Base-by-base conservation (phyloP, 768 basidiomycete species). In the Mycena venus region DNA sequence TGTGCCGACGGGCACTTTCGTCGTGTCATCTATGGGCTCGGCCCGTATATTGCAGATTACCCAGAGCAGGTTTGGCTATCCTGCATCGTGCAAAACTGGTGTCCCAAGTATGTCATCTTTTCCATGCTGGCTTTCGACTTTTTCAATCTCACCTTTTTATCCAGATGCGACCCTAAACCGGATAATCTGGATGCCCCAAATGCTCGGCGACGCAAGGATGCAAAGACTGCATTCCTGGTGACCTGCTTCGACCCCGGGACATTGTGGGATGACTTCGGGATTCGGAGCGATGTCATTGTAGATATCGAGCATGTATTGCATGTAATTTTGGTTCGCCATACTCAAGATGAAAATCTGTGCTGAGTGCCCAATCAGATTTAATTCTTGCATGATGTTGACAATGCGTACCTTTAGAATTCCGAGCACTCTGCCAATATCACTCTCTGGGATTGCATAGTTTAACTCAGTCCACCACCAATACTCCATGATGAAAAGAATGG, bases 211-310 rank as follows among this genome's bases (percentile, higher is more conserved):
- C 47, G 80, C 11, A 84, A 82, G 19, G 29, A 58, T 12, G 10
- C 10, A 2, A 38, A 61, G 27, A 61, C 36, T 25, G 36, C n/a
- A 10, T 40, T 40, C 11, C 21, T 40, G 10, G 42, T 64, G 17
- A 64, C 40, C 19, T 27, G 23, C 38, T 61, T 64, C 19, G 62
- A 64, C 23, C 80, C 78, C 2, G 76, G 77, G 21, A 79, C 74
- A 11, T 66, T 83, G 14, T 85, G 85, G 85, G 79, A 82, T 42
- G 70, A 83, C 0, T 84, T 79, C 75, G 85, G 86, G 8, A 77
- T 86, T 40, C 68, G 77, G 25, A 71, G 64, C 38, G 83, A 86
- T 63, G 62, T 84, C 65, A 73, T 81, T 21, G 84, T 86, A 78
- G 38, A 79, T 79, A 40, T 59, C 40, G n/a, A n/a, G n/a, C 60